A percentile compares a stretch with the other conserved stretches of the same genome.
Evolutionary conservation across 2,329 filamentous ascomycete species (phyloP).

Genomic region (Fusarium sp.): DNA sequence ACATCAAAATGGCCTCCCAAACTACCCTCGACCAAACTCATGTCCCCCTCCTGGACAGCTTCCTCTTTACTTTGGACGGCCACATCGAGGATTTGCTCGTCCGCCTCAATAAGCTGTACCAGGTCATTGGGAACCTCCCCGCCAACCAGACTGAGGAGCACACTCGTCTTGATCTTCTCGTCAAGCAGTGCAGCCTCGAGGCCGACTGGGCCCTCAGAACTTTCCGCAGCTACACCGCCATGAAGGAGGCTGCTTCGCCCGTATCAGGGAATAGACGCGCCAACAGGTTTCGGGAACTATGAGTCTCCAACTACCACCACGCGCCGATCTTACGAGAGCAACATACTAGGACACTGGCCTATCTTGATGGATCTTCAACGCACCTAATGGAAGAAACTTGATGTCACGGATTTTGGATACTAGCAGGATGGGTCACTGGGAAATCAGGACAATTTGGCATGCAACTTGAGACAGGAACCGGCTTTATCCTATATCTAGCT

Average conservation of each 20-base stretch:
- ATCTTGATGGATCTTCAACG: background rate
- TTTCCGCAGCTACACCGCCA: background rate
- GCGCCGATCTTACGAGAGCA: background rate
- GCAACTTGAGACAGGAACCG: background rate
- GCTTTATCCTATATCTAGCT: background rate
- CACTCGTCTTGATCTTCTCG: background rate
- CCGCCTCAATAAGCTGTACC: constrained; percentile 3
- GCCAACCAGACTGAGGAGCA: background rate
- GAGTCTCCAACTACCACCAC: background rate
- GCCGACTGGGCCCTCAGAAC: constrained; percentile 4
- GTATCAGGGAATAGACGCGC: background rate
- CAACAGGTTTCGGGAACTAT: no score
- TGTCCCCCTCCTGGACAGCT: constrained; percentile 2
- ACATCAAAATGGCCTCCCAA: background rate
- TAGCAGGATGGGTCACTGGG: background rate
- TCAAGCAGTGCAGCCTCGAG: constrained; percentile 10
- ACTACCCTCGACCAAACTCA: background rate
- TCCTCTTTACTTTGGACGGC: background rate
- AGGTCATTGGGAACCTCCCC: constrained; percentile 7
- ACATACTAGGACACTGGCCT: rapidly evolving
- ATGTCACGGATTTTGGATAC: background rate
- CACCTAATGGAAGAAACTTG: background rate
- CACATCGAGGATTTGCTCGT: constrained; percentile 6
- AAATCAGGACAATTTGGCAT: background rate
- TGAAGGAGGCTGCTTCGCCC: background rate